Evolutionary conservation across 805 yeast genomes (phyloP).

Genomic region (Candida verbasci): DNA sequence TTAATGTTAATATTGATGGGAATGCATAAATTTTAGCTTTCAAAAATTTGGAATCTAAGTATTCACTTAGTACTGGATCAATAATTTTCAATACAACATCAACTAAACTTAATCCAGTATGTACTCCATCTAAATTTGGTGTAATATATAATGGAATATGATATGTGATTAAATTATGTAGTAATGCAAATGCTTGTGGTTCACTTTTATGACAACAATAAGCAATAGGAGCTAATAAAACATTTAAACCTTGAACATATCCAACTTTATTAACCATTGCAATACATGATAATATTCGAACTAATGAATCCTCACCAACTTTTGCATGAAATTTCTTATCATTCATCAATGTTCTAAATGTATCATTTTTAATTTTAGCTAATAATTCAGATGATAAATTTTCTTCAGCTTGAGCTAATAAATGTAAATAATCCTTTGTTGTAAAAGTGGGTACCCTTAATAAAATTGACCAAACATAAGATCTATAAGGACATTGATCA

Average conservation of each 20-base stretch:
- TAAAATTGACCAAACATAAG: constrained; percentile 78
- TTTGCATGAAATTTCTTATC: constrained; percentile 59
- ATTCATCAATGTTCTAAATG: constrained; percentile 78
- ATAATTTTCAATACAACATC: constrained; percentile 67
- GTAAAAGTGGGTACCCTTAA: constrained; percentile 58
- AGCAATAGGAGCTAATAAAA: constrained; percentile 77
- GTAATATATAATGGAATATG: constrained; percentile 76
- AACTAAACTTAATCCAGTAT: constrained; percentile 69
- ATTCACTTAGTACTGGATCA: constrained; percentile 65
- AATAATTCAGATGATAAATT: constrained; percentile 45
- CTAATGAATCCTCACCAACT: constrained; percentile 66
- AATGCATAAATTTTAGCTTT: constrained; percentile 86
- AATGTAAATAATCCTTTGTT: constrained; percentile 48
- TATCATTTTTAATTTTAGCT: constrained; percentile 75
- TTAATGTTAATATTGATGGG: constrained; percentile 74
- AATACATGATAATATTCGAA: constrained; percentile 67
- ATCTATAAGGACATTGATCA: constrained; percentile 61
- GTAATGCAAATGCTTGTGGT: constrained; percentile 77
- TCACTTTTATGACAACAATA: constrained; percentile 68
- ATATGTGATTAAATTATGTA: constrained; percentile 54
- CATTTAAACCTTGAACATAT: constrained; percentile 93
- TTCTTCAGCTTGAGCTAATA: constrained; percentile 51
- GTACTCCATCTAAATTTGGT: constrained; percentile 76
- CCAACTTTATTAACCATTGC: constrained; percentile 48
- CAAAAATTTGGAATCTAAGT: constrained; percentile 57